Conservation (phyloP, 2,329 filamentous ascomycete species). For the Cercospora janseana region DNA sequence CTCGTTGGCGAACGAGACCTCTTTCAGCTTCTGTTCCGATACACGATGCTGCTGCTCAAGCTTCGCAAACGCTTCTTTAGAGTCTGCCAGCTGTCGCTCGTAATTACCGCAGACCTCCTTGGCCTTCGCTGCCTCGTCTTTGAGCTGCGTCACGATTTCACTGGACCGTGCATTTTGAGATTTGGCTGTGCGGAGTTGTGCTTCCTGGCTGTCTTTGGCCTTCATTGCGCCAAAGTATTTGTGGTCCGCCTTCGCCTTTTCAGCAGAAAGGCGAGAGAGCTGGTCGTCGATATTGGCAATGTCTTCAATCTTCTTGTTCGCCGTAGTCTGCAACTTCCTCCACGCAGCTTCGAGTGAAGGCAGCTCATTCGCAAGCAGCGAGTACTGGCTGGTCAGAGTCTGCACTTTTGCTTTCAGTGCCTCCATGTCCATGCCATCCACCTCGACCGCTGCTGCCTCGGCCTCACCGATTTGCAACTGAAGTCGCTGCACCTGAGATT, state of each 20-base stretch:
- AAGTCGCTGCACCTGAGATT: slow-evolving; percentile 76
- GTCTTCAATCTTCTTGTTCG: slow-evolving; percentile 82
- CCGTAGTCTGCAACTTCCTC: slow-evolving; percentile 81
- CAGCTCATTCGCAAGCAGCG: slow-evolving; percentile 81
- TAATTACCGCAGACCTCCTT: slow-evolving; percentile 74
- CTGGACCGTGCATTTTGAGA: slow-evolving; percentile 85
- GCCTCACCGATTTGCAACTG: slow-evolving; percentile 54
- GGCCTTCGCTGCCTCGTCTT: slow-evolving; percentile 80
- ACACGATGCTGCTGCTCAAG: slow-evolving; percentile 70
- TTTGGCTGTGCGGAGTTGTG: slow-evolving; percentile 75
- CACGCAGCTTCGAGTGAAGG: slow-evolving; percentile 87
- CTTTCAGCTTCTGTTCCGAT: slow-evolving; percentile 68
- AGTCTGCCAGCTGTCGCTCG: slow-evolving; percentile 85
- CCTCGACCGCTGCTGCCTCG: slow-evolving; percentile 37
- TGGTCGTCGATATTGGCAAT: slow-evolving; percentile 74
- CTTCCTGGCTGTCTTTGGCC: slow-evolving; percentile 79
- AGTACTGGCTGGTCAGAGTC: slow-evolving; percentile 75
- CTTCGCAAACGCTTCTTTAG: slow-evolving; percentile 73
- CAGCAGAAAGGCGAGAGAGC: slow-evolving; percentile 68
- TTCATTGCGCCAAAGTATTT: slow-evolving; percentile 98
- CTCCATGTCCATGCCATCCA: slow-evolving; percentile 63
- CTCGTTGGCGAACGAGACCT: slow-evolving; percentile 68
- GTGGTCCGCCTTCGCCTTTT: slow-evolving; percentile 95
- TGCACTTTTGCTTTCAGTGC: slow-evolving; percentile 71
- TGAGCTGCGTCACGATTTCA: slow-evolving; percentile 89